phyloP scores from a whole-genome alignment of 2,329 filamentous ascomycete species.

The Geosmithia putterillii region DNA sequence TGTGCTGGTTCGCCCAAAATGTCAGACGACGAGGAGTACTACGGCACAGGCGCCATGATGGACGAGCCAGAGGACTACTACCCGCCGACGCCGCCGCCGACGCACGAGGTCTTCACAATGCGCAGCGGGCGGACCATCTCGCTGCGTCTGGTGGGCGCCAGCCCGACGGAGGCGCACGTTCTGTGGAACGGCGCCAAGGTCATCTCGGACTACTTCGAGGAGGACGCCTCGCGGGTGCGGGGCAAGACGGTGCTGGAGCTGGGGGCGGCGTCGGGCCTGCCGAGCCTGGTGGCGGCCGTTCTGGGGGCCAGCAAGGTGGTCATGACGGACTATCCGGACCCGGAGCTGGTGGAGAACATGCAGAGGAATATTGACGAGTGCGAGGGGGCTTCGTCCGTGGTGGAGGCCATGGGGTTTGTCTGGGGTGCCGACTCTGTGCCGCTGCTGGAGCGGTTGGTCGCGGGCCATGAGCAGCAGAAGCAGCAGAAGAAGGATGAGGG shows the following conservation, averaged over 20 bases:
- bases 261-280: conserved; percentile 77
- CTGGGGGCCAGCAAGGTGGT: conserved; percentile 61
- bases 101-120: conserved; percentile 59
- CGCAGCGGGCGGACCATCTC: conserved; percentile 51
- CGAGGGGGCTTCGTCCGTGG: conserved; percentile 20
- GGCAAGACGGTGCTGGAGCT: conserved; percentile 72
- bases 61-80: conserved; percentile 73
- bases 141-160: conserved; percentile 74
- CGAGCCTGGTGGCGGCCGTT: conserved; percentile 64
- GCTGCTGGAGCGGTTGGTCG: conserved; percentile 47
- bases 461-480: conserved; percentile 10
- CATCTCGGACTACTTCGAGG: conserved; percentile 67
- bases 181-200: conserved; percentile 85
- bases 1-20: too few relatives aligned
- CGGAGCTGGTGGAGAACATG: conserved; percentile 71
- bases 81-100: conserved; percentile 63
- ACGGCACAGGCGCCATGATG: conserved; percentile 47
- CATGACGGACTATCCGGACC: conserved; percentile 81
- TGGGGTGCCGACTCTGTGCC: conserved; percentile 61
- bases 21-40: conserved; percentile 12
- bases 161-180: conserved; percentile 79
- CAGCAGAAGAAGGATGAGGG: conserved; percentile 4
- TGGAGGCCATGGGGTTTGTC: conserved; percentile 61
- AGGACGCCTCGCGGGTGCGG: conserved; percentile 48
- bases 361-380: conserved; percentile 58